Evolutionary conservation across 2,329 filamentous ascomycete genomes (phyloP).

Genomic region (Cytospora chrysosperma): DNA sequence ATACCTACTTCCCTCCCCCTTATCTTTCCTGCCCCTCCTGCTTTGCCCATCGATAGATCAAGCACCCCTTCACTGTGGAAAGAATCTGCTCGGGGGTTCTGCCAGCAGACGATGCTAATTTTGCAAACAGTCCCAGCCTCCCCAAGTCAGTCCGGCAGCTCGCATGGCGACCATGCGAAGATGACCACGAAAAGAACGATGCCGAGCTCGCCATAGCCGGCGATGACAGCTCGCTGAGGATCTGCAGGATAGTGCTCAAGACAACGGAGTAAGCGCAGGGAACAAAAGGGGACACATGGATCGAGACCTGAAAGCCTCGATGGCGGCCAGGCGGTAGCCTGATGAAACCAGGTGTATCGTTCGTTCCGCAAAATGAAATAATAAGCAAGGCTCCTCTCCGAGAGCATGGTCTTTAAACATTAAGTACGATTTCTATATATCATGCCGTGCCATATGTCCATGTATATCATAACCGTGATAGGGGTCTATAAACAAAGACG

Average conservation of each 20-base stretch:
- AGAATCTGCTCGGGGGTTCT: no score
- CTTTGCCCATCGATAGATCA: no score
- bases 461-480: not conserved
- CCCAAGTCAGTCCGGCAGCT: conserved; percentile 67
- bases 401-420: conserved; percentile 20
- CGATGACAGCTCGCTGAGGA: conserved; percentile 60
- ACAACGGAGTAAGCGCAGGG: conserved; percentile 26
- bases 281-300: conserved; percentile 6
- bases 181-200: conserved; percentile 28
- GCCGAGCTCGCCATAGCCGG: conserved; percentile 54
- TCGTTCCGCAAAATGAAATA: not conserved
- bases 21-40: no score
- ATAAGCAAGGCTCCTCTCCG: not conserved
- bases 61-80: no score
- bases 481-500: not conserved
- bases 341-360: no score
- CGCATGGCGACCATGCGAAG: conserved; percentile 60
- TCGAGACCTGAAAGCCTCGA: conserved; percentile 15
- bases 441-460: conserved; percentile 11
- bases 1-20: no score
- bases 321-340: not conserved
- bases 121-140: conserved; percentile 47
- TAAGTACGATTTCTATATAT: conserved; percentile 17
- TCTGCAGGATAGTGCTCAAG: conserved; percentile 46
- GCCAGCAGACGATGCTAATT: conserved; percentile 22